Conservation (phyloP, 345 rosid species). For the Dipteronia sinensis region DNA sequence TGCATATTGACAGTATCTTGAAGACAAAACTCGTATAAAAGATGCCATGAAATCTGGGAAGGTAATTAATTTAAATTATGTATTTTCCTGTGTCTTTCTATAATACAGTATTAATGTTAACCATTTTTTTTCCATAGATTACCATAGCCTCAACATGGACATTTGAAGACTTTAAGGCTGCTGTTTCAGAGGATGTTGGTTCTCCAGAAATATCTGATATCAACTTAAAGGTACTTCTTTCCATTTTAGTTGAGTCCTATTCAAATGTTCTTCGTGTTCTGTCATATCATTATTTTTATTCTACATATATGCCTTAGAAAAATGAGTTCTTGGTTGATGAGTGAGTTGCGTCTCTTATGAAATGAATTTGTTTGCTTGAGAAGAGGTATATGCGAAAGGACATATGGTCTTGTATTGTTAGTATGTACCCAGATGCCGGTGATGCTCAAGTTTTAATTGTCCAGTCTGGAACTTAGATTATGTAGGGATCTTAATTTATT, state of each 20-base stretch:
- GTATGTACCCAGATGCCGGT: neutral
- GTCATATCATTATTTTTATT: neutral
- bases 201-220: conserved; percentile 64
- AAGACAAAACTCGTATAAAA: conserved; percentile 75
- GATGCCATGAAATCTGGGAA: conserved; percentile 78
- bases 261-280: neutral
- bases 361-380: neutral
- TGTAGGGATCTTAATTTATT: neutral
- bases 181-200: conserved; percentile 53
- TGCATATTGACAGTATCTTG: conserved; percentile 64
- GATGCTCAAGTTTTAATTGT: neutral
- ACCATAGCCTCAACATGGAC: conserved; percentile 58
- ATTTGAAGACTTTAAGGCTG: conserved; percentile 76
- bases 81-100: neutral
- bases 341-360: neutral
- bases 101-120: conserved; percentile 14
- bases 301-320: neutral
- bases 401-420: neutral
- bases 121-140: conserved; percentile 44
- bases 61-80: conserved; percentile 37
- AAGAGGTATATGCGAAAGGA: neutral
- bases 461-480: neutral
- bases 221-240: conserved; percentile 66
- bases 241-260: neutral
- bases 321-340: neutral